phyloP scores from a whole-genome alignment of 306 rosid genomes.

The Pterocarpus santalinus region DNA sequence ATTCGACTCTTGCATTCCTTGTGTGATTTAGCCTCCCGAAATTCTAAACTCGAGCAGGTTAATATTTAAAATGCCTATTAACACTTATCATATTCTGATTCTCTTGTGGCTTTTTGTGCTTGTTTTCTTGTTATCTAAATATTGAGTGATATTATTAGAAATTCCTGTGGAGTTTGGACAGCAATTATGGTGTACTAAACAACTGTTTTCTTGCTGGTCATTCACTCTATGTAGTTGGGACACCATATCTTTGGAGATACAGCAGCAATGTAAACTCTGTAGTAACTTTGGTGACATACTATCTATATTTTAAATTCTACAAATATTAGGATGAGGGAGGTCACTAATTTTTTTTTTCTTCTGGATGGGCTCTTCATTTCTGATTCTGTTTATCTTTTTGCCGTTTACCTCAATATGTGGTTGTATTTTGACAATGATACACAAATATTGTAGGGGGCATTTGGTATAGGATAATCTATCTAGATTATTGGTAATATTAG shows the following conservation, averaged over 20 bases:
- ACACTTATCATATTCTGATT: slow-evolving; percentile 39
- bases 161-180: slow-evolving; percentile 8
- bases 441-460: not conserved
- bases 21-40: slow-evolving; percentile 88
- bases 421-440: slow-evolving; percentile 30
- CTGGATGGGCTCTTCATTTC: slow-evolving; percentile 1
- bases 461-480: too few species aligned
- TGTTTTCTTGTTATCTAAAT: slow-evolving; percentile 33
- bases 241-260: slow-evolving; percentile 33
- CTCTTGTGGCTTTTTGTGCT: slow-evolving; percentile 22
- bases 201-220: slow-evolving; percentile 13
- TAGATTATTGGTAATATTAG: too few species aligned
- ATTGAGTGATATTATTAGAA: slow-evolving; percentile 38
- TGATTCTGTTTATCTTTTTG: slow-evolving; percentile 20
- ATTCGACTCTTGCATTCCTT: slow-evolving; percentile 87
- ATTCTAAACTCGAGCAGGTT: slow-evolving; percentile 92
- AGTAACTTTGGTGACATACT: slow-evolving; percentile 32
- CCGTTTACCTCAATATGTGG: slow-evolving; percentile 17
- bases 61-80: slow-evolving; percentile 27
- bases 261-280: slow-evolving; percentile 33
- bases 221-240: slow-evolving; percentile 8
- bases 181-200: slow-evolving; percentile 27
- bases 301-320: slow-evolving; percentile 26
- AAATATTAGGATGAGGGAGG: slow-evolving; percentile 14
- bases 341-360: not conserved